A percentile compares a stretch with the other conserved stretches of the same genome.
Evolutionary conservation across 805 yeast species (phyloP).

Genomic region (Zygotorulaspora florentina): DNA sequence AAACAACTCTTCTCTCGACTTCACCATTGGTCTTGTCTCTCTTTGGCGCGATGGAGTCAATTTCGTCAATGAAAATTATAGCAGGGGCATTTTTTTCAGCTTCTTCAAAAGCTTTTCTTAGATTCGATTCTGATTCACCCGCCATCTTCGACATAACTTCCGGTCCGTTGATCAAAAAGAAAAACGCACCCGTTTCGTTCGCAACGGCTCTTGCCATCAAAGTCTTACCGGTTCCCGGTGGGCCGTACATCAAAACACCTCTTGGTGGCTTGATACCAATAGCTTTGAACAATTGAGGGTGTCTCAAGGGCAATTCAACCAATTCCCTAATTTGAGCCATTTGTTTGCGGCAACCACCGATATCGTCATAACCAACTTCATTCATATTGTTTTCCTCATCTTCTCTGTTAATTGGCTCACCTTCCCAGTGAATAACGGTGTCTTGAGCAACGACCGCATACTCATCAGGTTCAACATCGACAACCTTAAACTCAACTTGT

Average conservation of each 20-base stretch:
- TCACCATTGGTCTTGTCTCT: slow-evolving; percentile 99
- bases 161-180: slow-evolving; percentile 97
- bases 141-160: slow-evolving; percentile 99
- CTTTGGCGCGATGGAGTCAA: slow-evolving; percentile 98
- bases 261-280: slow-evolving; percentile 99
- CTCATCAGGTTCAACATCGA: slow-evolving; percentile 96
- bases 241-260: slow-evolving; percentile 97
- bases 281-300: slow-evolving; percentile 95
- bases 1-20: slow-evolving; percentile 98
- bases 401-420: slow-evolving; percentile 91
- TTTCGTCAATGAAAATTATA: slow-evolving; percentile 96
- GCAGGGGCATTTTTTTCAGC: slow-evolving; percentile 99
- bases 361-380: slow-evolving; percentile 98
- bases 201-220: slow-evolving; percentile 99
- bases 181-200: slow-evolving; percentile 98
- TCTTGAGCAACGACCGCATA: slow-evolving; percentile 98
- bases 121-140: slow-evolving; percentile 95
- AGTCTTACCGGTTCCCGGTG: slow-evolving; percentile 99
- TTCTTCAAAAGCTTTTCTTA: slow-evolving; percentile 97
- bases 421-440: slow-evolving; percentile 96
- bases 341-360: slow-evolving; percentile 98
- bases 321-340: slow-evolving; percentile 99
- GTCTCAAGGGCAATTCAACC: slow-evolving; percentile 96
- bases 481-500: slow-evolving; percentile 97
- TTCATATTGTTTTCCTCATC: slow-evolving; percentile 95